Percentiles rank a stretch among this genome's conserved stretches.
Conservation (phyloP, 306 rosid species). For the Spatholobus suberectus region DNA sequence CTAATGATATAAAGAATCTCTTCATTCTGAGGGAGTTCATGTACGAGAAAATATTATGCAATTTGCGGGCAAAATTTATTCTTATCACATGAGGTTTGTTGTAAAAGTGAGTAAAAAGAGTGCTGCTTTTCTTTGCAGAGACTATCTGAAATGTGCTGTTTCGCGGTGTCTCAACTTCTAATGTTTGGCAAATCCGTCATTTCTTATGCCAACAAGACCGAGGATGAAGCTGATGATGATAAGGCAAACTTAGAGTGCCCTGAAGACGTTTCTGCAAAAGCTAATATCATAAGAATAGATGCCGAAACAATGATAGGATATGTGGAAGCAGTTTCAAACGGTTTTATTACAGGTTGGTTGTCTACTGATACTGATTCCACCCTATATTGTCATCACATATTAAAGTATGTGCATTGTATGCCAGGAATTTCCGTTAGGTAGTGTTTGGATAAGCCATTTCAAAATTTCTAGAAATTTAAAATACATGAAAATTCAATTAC, state of each 20-base stretch:
- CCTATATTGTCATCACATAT: background rate
- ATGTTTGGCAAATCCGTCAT: conserved; percentile 80
- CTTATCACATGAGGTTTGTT: background rate
- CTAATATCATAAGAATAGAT: conserved; percentile 83
- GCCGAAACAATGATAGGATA: conserved; percentile 78
- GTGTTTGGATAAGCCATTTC: background rate
- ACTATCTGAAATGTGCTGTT: conserved; percentile 92
- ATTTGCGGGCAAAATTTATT: conserved; percentile 17
- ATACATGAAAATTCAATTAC: background rate
- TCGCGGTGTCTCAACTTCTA: conserved; percentile 85
- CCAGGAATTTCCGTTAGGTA: background rate
- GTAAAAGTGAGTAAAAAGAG: conserved; percentile 23
- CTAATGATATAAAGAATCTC: conserved; percentile 82
- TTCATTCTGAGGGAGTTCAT: conserved; percentile 98
- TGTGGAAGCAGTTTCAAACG: conserved; percentile 84
- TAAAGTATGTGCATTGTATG: background rate
- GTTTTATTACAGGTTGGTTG: conserved; percentile 84
- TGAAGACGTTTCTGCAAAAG: conserved; percentile 83
- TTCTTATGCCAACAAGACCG: conserved; percentile 69
- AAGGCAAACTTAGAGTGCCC: conserved; percentile 78
- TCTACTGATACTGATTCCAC: background rate
- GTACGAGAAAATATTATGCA: conserved; percentile 53
- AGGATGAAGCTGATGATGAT: conserved; percentile 57
- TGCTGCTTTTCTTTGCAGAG: conserved; percentile 69
- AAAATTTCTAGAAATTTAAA: background rate